Conservation (phyloP, 1,284 basidiomycete genomes). For the Leccinum pallidistipes region DNA sequence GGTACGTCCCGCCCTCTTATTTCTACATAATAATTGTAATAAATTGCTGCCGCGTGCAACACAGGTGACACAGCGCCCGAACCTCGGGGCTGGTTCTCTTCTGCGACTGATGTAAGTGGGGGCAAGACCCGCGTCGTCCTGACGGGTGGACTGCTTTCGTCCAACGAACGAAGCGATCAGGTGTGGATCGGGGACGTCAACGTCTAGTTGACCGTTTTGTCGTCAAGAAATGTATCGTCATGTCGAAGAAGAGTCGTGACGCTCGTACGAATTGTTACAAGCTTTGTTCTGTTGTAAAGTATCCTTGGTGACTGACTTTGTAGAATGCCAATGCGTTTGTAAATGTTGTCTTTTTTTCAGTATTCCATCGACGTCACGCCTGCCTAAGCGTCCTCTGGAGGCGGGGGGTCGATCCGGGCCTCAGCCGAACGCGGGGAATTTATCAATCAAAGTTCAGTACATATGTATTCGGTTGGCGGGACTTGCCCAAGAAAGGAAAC, state of each 20-base stretch:
- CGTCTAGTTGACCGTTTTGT: conserved; percentile 2
- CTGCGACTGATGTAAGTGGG: conserved; percentile 14
- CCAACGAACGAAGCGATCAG: conserved; percentile 27
- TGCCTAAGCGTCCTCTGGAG: neutral
- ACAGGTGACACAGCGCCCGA: conserved; percentile 13
- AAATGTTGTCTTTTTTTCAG: neutral
- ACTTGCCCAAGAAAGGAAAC: too few relatives aligned
- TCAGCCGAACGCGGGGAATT: neutral
- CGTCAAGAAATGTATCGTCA: neutral
- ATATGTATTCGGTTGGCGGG: neutral
- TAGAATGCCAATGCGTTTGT: neutral
- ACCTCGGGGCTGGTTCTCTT: conserved; percentile 26
- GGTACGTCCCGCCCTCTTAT: conserved; percentile 1
- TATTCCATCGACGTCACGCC: neutral
- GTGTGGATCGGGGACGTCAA: conserved; percentile 26
- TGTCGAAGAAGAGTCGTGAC: neutral
- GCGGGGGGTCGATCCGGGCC: neutral
- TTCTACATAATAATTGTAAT: neutral
- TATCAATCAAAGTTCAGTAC: neutral
- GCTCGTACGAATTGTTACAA: neutral
- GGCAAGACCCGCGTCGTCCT: conserved; percentile 27
- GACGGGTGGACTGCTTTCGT: conserved; percentile 23
- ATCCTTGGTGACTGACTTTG: neutral
- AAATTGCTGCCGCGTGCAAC: neutral
- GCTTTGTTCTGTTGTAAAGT: neutral